Base-by-base conservation (phyloP, 2,329 filamentous ascomycete genomes). In the Arthrobotrys megalospora region DNA sequence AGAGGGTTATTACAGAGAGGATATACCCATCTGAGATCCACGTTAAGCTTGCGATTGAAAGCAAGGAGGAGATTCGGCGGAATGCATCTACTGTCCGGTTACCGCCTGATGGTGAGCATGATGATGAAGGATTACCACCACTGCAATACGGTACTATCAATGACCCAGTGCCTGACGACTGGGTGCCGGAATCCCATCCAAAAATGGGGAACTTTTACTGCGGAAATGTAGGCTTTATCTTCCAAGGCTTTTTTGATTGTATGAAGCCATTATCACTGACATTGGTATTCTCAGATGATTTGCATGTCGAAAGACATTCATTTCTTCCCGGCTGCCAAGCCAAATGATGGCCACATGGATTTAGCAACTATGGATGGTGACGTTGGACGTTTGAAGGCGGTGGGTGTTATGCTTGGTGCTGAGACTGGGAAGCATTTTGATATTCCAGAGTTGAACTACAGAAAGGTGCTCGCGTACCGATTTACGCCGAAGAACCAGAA, bases 181-280 rank as follows among this genome's bases (percentile, higher is more conserved):
- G 96, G 94, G 88, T 92, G 78, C 85, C 91, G 19, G 85, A 92
- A 2, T 89, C 92, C 0, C 89, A 92, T 80, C 90, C 96, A 79
- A 93, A 91, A 34, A 86, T 99, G 69, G 94, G 94, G 55, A 97
- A 93, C 82, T 97, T 99, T 84, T 98, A 96, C 85, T 92, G 91
- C 36, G 96, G 96, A 79, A 99, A 97, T 83, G 90, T 91, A 83
- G 85, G 89, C 86, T 19, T 16, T 32, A 1, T 48, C n/a, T 24
- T 24, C 8, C 10, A 21, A 14, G 16, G 38, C 19, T n/a, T 5
- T 28, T 2, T 2, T 28, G n/a, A n/a, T 21, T 10, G 7, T 32
- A 6, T 34, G 32, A 21, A 62, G 1, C 8, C 36, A 47, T 28
- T 14, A 10, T 41, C 8, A 45, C 67, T 55, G 28, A 67, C 48